A percentile compares a stretch with the other conserved stretches of the same genome.
These are phyloP conservation scores for Venturiaceae sp. DNA, from an alignment of 2,329 filamentous ascomycete genomes.

Conservation along the genomic window DNA sequence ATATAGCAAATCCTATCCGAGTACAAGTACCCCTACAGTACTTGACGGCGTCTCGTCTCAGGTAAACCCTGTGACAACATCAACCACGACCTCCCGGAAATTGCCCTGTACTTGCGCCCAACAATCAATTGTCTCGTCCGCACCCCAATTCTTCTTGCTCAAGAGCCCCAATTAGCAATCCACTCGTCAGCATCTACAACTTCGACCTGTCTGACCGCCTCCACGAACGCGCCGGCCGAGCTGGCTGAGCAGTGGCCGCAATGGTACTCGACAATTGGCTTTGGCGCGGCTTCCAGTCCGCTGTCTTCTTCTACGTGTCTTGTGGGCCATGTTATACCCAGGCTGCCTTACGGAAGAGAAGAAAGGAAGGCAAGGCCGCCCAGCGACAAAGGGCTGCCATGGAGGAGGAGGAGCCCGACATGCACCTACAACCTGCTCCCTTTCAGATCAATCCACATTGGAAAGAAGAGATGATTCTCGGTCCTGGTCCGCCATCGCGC, in stretches of 20 bases:
- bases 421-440: constrained; percentile 71
- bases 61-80: neutral
- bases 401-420: constrained; percentile 38
- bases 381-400: constrained; percentile 32
- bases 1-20: neutral
- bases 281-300: constrained; percentile 54
- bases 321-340: constrained; percentile 71
- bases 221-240: neutral
- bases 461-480: constrained; percentile 76
- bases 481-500: constrained; percentile 54
- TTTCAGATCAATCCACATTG: constrained; percentile 85
- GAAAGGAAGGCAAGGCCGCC: constrained; percentile 58
- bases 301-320: constrained; percentile 67
- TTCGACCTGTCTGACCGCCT: neutral
- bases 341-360: constrained; percentile 58
- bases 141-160: neutral
- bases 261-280: constrained; percentile 17
- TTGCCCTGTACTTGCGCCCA: neutral
- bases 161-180: neutral
- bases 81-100: neutral
- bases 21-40: neutral
- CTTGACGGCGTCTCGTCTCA: neutral
- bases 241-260: neutral
- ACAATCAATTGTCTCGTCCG: neutral
- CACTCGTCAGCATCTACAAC: neutral